These are phyloP conservation scores for Trametes sanguinea DNA, from an alignment of 768 basidiomycete species.

Conservation along the genomic window DNA sequence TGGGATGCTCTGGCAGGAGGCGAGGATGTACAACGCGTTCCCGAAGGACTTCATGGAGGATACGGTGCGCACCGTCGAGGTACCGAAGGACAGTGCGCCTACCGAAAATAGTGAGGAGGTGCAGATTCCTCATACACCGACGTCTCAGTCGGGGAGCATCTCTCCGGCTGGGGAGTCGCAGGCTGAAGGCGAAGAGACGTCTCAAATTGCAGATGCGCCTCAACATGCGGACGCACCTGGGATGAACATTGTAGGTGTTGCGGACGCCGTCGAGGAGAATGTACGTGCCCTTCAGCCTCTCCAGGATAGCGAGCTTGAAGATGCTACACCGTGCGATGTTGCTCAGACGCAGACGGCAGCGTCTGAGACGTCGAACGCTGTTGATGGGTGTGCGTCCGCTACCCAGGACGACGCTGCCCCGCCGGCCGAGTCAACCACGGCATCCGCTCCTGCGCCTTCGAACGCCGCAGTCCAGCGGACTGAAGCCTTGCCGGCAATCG, in stretches of 20 bases:
- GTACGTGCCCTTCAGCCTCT: no score
- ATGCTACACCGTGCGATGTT: no score
- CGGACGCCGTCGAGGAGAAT: no score
- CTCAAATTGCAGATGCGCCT: no score
- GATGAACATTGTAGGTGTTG: no score
- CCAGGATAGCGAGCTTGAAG: no score
- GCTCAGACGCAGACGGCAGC: no score
- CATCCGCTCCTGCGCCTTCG: background rate
- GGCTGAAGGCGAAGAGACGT: no score
- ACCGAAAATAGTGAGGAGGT: background rate
- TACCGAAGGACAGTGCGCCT: background rate
- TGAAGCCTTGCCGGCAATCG: background rate
- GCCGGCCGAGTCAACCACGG: background rate
- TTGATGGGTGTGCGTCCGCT: background rate
- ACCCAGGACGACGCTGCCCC: background rate
- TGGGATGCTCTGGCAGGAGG: slow-evolving; percentile 35
- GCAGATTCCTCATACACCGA: background rate
- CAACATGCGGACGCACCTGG: no score
- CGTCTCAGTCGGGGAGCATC: no score
- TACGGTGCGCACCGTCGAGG: slow-evolving; percentile 33
- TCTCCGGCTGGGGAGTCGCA: no score
- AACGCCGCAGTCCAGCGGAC: background rate
- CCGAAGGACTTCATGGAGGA: slow-evolving; percentile 46
- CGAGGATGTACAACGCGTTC: slow-evolving; percentile 45
- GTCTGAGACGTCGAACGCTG: background rate